Conservation (phyloP, 768 basidiomycete genomes). For the Podaxis sp. region DNA sequence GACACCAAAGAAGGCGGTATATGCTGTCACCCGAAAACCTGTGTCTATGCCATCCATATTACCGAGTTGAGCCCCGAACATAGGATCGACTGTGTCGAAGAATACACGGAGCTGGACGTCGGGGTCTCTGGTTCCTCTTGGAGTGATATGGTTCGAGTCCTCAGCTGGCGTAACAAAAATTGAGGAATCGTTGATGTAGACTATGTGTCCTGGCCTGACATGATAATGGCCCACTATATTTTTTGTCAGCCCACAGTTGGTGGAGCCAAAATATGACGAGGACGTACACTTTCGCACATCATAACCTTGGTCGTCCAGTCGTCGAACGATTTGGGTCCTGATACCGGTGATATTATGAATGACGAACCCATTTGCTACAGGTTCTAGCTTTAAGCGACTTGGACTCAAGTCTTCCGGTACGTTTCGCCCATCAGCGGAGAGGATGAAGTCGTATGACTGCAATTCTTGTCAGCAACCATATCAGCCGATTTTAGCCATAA, state of each 20-base stretch:
- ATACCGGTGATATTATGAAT: constrained; percentile 79
- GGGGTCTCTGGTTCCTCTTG: constrained; percentile 32
- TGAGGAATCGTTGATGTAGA: constrained; percentile 75
- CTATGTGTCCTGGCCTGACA: constrained; percentile 76
- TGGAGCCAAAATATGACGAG: neutral
- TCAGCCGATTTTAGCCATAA: neutral
- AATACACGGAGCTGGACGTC: constrained; percentile 63
- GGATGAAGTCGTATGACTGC: constrained; percentile 81
- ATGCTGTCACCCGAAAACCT: constrained; percentile 55
- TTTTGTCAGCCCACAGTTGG: constrained; percentile 10
- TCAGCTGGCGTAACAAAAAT: constrained; percentile 34
- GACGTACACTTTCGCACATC: constrained; percentile 79
- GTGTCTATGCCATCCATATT: constrained; percentile 34
- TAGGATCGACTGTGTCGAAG: constrained; percentile 49
- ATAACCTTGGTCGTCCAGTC: constrained; percentile 83
- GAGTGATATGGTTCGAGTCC: constrained; percentile 22
- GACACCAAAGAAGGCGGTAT: constrained; percentile 71
- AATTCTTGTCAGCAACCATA: constrained; percentile 5
- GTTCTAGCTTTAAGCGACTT: constrained; percentile 59
- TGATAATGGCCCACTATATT: constrained; percentile 75
- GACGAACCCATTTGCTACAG: constrained; percentile 68
- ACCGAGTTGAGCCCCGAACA: constrained; percentile 39
- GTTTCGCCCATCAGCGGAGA: constrained; percentile 57
- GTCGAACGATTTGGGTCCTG: constrained; percentile 72
- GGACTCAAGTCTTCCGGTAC: constrained; percentile 73